phyloP scores from a whole-genome alignment of 306 rosid genomes.

The Vicia sativa region DNA sequence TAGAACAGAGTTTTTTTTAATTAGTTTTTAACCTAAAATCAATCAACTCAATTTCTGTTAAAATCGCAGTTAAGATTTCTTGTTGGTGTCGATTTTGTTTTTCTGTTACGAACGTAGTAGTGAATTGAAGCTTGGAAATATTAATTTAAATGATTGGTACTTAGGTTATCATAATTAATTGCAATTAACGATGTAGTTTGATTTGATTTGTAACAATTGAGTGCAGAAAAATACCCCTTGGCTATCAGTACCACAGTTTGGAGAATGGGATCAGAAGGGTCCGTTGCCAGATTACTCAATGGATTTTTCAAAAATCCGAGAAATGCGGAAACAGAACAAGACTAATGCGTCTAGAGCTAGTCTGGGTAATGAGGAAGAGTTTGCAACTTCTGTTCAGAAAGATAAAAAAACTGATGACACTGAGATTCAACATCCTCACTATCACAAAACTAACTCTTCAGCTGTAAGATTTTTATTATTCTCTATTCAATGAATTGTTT shows the following conservation, averaged over 20 bases:
- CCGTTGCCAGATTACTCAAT: slow-evolving; percentile 89
- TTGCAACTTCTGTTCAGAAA: slow-evolving; percentile 56
- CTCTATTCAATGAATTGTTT: too few relatives aligned
- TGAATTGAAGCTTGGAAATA: not conserved
- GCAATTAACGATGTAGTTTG: not conserved
- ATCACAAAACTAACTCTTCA: slow-evolving; percentile 67
- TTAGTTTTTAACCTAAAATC: too few relatives aligned
- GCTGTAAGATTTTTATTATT: slow-evolving; percentile 61
- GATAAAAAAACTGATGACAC: slow-evolving; percentile 40
- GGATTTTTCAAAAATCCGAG: slow-evolving; percentile 95
- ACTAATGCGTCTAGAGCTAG: slow-evolving; percentile 85
- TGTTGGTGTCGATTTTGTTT: too few relatives aligned
- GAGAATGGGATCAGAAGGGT: slow-evolving; percentile 98
- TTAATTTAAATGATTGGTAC: not conserved
- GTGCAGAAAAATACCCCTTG: slow-evolving; percentile 84
- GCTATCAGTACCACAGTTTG: slow-evolving; percentile 96
- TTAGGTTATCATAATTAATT: too few relatives aligned
- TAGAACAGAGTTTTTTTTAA: too few relatives aligned
- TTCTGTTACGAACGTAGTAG: too few relatives aligned
- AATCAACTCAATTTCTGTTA: too few relatives aligned
- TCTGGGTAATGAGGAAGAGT: slow-evolving; percentile 96
- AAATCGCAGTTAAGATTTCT: too few relatives aligned
- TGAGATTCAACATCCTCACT: slow-evolving; percentile 61
- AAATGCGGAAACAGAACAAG: slow-evolving; percentile 95
- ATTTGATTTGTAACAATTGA: slow-evolving; percentile 17